A percentile compares a stretch with the other conserved stretches of the same genome.
phyloP scores from a whole-genome alignment of 2,329 filamentous ascomycete genomes.

The Botryotinia convoluta region DNA sequence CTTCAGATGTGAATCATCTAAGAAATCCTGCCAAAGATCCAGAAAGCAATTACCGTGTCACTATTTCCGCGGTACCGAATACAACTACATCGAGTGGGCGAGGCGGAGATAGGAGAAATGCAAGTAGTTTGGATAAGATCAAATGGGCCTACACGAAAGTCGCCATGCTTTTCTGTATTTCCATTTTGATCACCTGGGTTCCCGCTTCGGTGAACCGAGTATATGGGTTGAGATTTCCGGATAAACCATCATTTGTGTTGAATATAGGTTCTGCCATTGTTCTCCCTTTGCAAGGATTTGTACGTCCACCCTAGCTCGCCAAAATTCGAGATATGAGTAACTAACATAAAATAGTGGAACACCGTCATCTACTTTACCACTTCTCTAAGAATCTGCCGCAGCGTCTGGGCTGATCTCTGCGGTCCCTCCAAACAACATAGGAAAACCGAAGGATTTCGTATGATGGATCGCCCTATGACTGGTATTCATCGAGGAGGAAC shows the following conservation, averaged over 20 bases:
- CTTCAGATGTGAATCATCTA: neutral
- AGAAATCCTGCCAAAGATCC: neutral
- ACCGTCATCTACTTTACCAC: constrained; percentile 71
- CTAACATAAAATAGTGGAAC: constrained; percentile 56
- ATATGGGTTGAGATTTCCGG: constrained; percentile 60
- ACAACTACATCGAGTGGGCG: neutral
- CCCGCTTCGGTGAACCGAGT: constrained; percentile 74
- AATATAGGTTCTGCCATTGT: constrained; percentile 71
- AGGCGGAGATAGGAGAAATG: neutral
- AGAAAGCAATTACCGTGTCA: constrained; percentile 23
- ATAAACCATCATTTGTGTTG: constrained; percentile 53
- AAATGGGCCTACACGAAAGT: constrained; percentile 69
- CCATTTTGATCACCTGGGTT: constrained; percentile 70
- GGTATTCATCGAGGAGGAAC: neutral
- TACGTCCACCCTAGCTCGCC: neutral
- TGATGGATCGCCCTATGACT: constrained; percentile 5
- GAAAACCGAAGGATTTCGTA: neutral
- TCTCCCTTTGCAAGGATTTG: constrained; percentile 73
- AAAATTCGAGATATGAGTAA: neutral
- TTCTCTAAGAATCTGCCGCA: constrained; percentile 45
- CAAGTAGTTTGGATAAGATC: constrained; percentile 50
- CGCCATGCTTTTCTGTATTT: constrained; percentile 67
- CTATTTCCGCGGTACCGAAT: constrained; percentile 18
- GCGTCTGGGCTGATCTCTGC: constrained; percentile 4
- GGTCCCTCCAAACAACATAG: neutral